A percentile compares a stretch with the other conserved stretches of the same genome.
Evolutionary conservation across 495 filamentous ascomycete genomes (phyloP).

Genomic region (Sphaerosporella brunnea): DNA sequence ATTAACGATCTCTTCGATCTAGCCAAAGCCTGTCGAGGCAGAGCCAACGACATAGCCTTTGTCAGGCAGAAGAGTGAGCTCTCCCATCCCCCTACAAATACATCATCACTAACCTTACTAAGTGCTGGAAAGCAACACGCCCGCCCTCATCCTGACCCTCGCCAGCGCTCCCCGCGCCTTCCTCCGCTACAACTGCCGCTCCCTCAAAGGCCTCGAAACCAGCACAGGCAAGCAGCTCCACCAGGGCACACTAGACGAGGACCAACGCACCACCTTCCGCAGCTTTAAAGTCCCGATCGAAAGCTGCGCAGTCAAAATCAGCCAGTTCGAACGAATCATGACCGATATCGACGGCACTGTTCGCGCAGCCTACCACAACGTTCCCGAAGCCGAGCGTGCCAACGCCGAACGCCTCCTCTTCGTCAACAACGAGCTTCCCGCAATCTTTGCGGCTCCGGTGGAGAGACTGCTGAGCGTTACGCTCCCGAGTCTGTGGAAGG

Average conservation of each 20-base stretch:
- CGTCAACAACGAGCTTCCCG: slow-evolving; percentile 26
- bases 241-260: slow-evolving; percentile 9
- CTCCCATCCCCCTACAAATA: background rate
- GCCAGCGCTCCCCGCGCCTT: slow-evolving; percentile 24
- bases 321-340: slow-evolving; percentile 26
- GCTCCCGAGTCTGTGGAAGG: slow-evolving; percentile 19
- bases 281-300: slow-evolving; percentile 25
- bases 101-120: background rate
- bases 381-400: slow-evolving; percentile 22
- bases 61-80: slow-evolving; percentile 20
- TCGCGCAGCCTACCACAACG: slow-evolving; percentile 21
- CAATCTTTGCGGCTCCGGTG: slow-evolving; percentile 15
- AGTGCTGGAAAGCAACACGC: slow-evolving; percentile 25
- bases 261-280: slow-evolving; percentile 20
- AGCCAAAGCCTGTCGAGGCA: slow-evolving; percentile 15
- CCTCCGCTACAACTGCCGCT: slow-evolving; percentile 25
- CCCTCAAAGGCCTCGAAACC: slow-evolving; percentile 19
- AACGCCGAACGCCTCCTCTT: slow-evolving; percentile 25
- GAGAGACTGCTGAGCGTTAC: slow-evolving; percentile 20
- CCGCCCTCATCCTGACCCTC: slow-evolving; percentile 25
- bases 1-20: slow-evolving; percentile 27
- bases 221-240: slow-evolving; percentile 14
- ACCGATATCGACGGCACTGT: slow-evolving; percentile 25
- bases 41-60: slow-evolving; percentile 16
- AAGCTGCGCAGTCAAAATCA: slow-evolving; percentile 22